phyloP scores from a whole-genome alignment of 495 filamentous ascomycete species.

The Trichoderma gamsii region DNA sequence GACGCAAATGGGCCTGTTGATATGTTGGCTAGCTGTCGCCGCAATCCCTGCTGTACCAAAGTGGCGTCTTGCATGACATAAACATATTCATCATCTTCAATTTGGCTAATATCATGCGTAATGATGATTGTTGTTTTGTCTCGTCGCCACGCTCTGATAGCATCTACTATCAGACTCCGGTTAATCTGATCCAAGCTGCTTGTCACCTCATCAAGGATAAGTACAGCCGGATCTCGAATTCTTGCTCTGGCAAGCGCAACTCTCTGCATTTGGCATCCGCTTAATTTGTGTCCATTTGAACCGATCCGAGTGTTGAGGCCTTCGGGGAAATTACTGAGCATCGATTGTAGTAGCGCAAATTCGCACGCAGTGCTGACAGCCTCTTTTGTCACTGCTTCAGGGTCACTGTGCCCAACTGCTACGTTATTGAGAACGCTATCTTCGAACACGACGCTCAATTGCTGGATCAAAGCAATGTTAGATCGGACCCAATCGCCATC shows the following conservation, averaged over 20 bases:
- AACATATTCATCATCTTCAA: conserved; percentile 65
- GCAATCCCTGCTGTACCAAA: conserved; percentile 61
- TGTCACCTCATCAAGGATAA: conserved; percentile 88
- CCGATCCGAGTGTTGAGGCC: conserved; percentile 73
- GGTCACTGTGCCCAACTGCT: conserved; percentile 57
- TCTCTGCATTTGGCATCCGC: conserved; percentile 79
- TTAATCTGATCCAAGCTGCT: conserved; percentile 71
- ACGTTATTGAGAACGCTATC: conserved; percentile 78
- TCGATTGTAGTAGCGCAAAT: conserved; percentile 66
- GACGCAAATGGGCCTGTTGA: background rate
- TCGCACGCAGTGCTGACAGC: conserved; percentile 55
- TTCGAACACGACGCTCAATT: conserved; percentile 76
- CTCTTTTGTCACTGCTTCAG: conserved; percentile 40
- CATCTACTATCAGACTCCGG: conserved; percentile 61
- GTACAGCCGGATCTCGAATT: conserved; percentile 70
- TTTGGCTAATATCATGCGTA: conserved; percentile 84
- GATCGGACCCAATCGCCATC: conserved; percentile 67
- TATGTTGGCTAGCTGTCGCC: conserved; percentile 27
- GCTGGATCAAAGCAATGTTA: conserved; percentile 79
- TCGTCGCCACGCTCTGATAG: conserved; percentile 64
- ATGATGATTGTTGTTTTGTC: conserved; percentile 86
- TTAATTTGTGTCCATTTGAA: conserved; percentile 61
- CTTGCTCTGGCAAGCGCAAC: conserved; percentile 69
- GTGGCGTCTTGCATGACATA: conserved; percentile 71
- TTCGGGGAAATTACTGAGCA: conserved; percentile 62